Base-by-base conservation (phyloP, 306 rosid species). In the Quercus mongolica region DNA sequence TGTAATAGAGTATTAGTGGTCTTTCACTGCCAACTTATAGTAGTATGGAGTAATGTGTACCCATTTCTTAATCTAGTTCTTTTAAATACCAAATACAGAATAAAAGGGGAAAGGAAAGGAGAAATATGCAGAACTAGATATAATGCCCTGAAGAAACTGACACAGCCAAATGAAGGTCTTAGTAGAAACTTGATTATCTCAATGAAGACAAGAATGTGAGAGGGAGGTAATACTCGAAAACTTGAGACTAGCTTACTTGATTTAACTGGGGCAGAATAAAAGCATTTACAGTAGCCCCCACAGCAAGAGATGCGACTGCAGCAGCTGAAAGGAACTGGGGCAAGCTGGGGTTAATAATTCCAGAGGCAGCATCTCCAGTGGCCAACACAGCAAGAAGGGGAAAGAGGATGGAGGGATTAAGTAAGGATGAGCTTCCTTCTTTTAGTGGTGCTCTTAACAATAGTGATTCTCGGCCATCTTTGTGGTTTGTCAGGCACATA, bases 401-500 rank as follows among this genome's bases (percentile, higher is more conserved):
- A 74, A 94, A 81, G 35, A 95, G 88, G 75, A 84, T 1, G 30
- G 96, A 89, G 20, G 99, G 99, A 75, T 85, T 89, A 46, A 89
- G 86, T 62, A 92, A 82, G 46, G 85, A 88, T 33, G 87, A 83
- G 81, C 76, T 81, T 83, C 84, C 86, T 46, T 93, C 97, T 78
- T 90, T 90, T 31, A 74, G 73, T 6, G 99, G 98, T 78, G 94
- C 98, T 86, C 99, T 87, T 70, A 92, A 59, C n/a, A 95, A 85
- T 82, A 71, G 90, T 80, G 98, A 92, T 76, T 91, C 99, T 33
- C 97, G 91, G 77, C 93, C 94, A 92, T 95, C 91, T 82, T 85
- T 85, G 82, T 95, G 99, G 88, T 95, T 95, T 55, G 97, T 95
- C 88, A 95, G 79, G 87, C 92, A 90, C 92, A 95, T 85, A 82